These are phyloP conservation scores for Aureobasidium sp. DNA, from an alignment of 2,329 filamentous ascomycete species.

Conservation along the genomic window DNA sequence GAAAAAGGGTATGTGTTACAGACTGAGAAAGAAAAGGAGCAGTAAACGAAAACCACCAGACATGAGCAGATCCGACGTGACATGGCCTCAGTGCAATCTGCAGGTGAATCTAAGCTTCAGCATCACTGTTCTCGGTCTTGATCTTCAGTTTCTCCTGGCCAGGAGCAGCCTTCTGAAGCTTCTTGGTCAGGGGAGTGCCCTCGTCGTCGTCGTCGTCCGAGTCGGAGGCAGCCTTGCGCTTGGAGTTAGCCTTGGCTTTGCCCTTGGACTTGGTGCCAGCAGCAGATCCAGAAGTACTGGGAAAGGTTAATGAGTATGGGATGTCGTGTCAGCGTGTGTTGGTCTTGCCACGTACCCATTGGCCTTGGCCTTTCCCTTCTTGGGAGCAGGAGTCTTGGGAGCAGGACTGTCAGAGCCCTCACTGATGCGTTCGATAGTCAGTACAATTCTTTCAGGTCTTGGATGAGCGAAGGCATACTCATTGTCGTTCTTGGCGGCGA, in stretches of 20 bases:
- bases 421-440: neutral
- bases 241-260: neutral
- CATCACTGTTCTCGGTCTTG: neutral
- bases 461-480: neutral
- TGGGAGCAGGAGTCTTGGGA: slow-evolving; percentile 4
- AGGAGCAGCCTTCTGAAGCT: slow-evolving; percentile 28
- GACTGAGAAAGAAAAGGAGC: neutral
- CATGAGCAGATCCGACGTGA: neutral
- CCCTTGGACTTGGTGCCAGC: slow-evolving; percentile 1
- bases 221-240: slow-evolving; percentile 1
- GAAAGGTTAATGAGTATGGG: neutral
- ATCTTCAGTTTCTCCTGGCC: neutral
- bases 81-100: neutral
- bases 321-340: neutral
- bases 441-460: neutral
- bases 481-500: neutral
- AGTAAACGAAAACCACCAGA: neutral
- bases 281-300: neutral
- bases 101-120: neutral
- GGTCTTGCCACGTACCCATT: neutral
- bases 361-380: slow-evolving; percentile 3
- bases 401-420: neutral
- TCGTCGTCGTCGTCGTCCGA: slow-evolving; percentile 4
- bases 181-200: slow-evolving; percentile 16
- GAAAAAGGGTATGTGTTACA: neutral